Conservation (phyloP, 768 basidiomycete genomes). For the Kwoniella mangroviensis region DNA sequence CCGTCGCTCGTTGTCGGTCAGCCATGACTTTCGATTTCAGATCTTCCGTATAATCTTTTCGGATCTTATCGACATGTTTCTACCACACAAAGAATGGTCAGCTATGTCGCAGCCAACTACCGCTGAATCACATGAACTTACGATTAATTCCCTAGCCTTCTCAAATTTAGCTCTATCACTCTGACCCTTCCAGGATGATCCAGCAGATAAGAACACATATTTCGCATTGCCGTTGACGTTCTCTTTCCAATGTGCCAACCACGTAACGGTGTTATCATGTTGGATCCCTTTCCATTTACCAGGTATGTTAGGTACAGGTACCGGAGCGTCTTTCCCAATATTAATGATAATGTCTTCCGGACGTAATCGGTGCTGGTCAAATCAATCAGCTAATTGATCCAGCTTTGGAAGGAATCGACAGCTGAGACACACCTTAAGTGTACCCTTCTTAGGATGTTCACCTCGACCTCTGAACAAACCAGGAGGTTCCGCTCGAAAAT, state of each 20-base stretch:
- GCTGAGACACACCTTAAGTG: constrained; percentile 71
- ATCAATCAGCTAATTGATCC: not conserved
- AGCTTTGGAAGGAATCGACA: not conserved
- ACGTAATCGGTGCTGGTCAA: constrained; percentile 72
- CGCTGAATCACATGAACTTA: constrained; percentile 53
- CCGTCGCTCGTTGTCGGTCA: constrained; percentile 94
- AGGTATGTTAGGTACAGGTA: constrained; percentile 87
- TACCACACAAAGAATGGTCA: constrained; percentile 54
- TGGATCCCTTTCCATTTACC: constrained; percentile 80
- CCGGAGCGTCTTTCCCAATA: constrained; percentile 74
- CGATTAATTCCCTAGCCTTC: constrained; percentile 95
- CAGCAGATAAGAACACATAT: constrained; percentile 98
- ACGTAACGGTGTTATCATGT: constrained; percentile 96
- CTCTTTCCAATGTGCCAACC: constrained; percentile 99
- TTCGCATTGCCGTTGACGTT: constrained; percentile 95
- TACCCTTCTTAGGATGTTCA: constrained; percentile 96
- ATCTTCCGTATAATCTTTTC: constrained; percentile 81
- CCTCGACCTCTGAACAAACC: constrained; percentile 98
- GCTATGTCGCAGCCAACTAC: no score
- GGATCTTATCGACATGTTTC: constrained; percentile 89
- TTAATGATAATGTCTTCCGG: constrained; percentile 97
- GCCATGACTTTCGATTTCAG: constrained; percentile 90
- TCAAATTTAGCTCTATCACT: constrained; percentile 98
- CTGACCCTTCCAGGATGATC: constrained; percentile 95
- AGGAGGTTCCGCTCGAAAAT: constrained; percentile 97